Evolutionary conservation across 73 alveolate genomes (phyloP).

Genomic region (Durusdinium trenchii): DNA sequence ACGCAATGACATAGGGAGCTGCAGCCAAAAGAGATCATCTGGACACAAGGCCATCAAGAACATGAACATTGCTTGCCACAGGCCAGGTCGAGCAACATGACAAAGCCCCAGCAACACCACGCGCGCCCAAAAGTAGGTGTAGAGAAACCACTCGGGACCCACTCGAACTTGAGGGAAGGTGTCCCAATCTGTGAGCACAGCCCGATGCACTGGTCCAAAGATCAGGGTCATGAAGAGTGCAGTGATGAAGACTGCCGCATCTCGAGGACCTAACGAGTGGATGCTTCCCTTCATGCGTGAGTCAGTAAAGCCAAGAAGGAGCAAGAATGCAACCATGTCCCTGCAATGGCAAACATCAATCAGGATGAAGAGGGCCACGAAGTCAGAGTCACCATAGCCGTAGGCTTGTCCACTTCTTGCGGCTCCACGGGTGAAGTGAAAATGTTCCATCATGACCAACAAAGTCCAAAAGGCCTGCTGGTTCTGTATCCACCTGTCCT

Average conservation of each 20-base stretch:
- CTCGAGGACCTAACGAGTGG: conserved; percentile 24
- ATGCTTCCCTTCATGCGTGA: conserved; percentile 1
- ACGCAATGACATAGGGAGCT: background rate
- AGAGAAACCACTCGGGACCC: conserved; percentile 56
- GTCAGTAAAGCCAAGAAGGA: conserved; percentile 63
- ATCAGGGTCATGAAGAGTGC: background rate
- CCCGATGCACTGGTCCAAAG: background rate
- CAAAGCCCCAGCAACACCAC: background rate
- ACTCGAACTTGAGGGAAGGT: background rate
- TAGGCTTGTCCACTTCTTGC: background rate
- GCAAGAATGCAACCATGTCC: conserved; percentile 56
- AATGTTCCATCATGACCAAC: conserved; percentile 42
- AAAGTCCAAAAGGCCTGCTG: conserved; percentile 68
- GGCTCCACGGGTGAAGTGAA: background rate
- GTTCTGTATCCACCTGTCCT: conserved; percentile 45
- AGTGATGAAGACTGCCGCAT: conserved; percentile 34
- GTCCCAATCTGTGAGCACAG: background rate
- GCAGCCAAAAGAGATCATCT: conserved; percentile 60
- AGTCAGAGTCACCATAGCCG: background rate
- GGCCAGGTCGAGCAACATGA: background rate
- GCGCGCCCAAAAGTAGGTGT: conserved; percentile 63
- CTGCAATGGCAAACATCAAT: background rate
- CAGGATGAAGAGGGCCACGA: background rate
- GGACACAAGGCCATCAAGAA: conserved; percentile 30
- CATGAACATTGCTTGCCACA: conserved; percentile 32